Conservation (phyloP, 441 rosid genomes). For the Croton laevigatus region DNA sequence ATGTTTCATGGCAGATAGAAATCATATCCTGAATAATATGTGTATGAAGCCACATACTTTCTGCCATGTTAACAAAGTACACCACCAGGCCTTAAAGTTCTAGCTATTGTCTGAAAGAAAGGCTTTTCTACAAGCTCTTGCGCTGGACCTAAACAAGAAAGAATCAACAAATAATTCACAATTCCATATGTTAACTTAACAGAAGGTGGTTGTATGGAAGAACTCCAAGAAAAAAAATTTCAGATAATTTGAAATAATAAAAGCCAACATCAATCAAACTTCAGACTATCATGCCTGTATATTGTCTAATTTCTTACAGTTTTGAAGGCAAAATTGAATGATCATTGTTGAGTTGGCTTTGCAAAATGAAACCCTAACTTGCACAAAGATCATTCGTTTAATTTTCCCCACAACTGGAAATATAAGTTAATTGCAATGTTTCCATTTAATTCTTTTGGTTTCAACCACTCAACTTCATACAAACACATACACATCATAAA, state of each 20-base stretch:
- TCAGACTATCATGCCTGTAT: background rate
- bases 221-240: background rate
- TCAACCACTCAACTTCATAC: background rate
- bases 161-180: background rate
- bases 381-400: background rate
- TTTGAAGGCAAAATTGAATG: background rate
- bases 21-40: conserved; percentile 92
- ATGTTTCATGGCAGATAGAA: conserved; percentile 66
- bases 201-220: background rate
- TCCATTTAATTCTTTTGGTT: background rate
- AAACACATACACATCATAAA: background rate
- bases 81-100: conserved; percentile 90
- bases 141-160: conserved; percentile 68
- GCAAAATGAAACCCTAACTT: conserved; percentile 1
- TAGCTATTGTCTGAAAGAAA: conserved; percentile 75
- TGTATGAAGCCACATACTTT: conserved; percentile 99
- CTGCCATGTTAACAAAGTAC: conserved; percentile 98
- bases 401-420: background rate
- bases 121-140: conserved; percentile 94
- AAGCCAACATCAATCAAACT: background rate
- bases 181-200: background rate
- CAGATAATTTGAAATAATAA: background rate
- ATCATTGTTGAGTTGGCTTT: background rate
- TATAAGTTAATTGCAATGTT: background rate
- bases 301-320: background rate